A percentile compares a stretch with the other conserved stretches of the same genome.
phyloP scores from a whole-genome alignment of 768 basidiomycete species.

The Antrodiella citrinella region DNA sequence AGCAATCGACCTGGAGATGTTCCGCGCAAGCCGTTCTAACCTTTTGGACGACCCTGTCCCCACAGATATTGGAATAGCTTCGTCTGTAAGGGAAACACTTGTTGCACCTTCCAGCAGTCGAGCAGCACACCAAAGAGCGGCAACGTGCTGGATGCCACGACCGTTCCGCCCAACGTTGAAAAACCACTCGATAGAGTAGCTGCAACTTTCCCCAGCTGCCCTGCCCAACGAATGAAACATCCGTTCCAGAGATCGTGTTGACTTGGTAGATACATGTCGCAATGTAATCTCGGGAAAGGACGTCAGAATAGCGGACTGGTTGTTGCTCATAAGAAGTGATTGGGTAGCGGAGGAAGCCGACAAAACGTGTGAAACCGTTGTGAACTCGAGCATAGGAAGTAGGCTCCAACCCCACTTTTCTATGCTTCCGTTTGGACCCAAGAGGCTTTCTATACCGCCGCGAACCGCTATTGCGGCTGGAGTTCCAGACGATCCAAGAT shows the following conservation, averaged over 20 bases:
- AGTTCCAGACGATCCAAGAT: constrained; percentile 26
- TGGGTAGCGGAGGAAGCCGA: constrained; percentile 42
- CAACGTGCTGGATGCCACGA: constrained; percentile 38
- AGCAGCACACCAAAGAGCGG: constrained; percentile 82
- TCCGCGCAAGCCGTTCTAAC: constrained; percentile 57
- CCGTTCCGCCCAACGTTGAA: constrained; percentile 42
- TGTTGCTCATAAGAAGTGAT: constrained; percentile 46
- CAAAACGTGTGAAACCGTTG: constrained; percentile 40
- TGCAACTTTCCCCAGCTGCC: constrained; percentile 57
- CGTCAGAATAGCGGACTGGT: constrained; percentile 25
- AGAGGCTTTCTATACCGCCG: constrained; percentile 46
- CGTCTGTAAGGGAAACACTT: constrained; percentile 33
- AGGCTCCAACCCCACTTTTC: constrained; percentile 92
- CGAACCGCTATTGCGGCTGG: constrained; percentile 24
- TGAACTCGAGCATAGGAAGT: constrained; percentile 73
- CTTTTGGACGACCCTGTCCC: constrained; percentile 28
- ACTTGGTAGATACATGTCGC: constrained; percentile 43
- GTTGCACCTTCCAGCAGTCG: constrained; percentile 69
- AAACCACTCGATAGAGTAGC: constrained; percentile 84
- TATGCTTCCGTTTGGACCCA: constrained; percentile 77
- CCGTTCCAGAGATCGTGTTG: constrained; percentile 43
- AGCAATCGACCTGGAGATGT: constrained; percentile 53
- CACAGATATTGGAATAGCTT: constrained; percentile 8
- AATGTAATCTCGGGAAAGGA: constrained; percentile 56
- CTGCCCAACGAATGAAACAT: constrained; percentile 72